Conservation (phyloP, 345 rosid species). For the Chamaenerion angustifolium region DNA sequence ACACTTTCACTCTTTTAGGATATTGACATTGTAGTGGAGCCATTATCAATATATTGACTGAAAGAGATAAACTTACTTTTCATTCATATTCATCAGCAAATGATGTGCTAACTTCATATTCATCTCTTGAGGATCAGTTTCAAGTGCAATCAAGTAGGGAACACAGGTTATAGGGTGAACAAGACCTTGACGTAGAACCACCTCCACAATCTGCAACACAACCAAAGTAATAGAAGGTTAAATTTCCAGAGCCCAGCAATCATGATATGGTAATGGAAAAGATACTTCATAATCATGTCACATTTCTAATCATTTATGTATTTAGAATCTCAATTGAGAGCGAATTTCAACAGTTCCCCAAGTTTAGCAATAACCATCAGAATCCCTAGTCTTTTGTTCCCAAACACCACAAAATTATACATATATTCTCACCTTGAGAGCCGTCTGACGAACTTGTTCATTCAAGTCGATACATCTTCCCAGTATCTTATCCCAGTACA, state of each 20-base stretch:
- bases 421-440: conserved; percentile 58
- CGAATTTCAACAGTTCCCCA: too few species aligned
- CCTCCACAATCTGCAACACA: conserved; percentile 79
- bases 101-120: conserved; percentile 97
- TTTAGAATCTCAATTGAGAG: too few species aligned
- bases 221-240: not conserved
- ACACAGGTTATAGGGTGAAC: conserved; percentile 99
- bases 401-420: not conserved
- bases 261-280: too few species aligned
- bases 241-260: not conserved
- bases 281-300: too few species aligned
- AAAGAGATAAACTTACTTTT: conserved; percentile 47
- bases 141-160: conserved; percentile 94
- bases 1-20: conserved; percentile 1
- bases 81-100: conserved; percentile 97
- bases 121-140: conserved; percentile 85
- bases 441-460: conserved; percentile 83
- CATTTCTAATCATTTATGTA: too few species aligned
- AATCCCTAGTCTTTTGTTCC: too few species aligned
- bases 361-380: too few species aligned
- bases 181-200: conserved; percentile 95
- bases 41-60: conserved; percentile 4
- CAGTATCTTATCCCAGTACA: conserved; percentile 84
- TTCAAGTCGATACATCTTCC: conserved; percentile 72
- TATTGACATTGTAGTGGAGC: not conserved